phyloP scores from a whole-genome alignment of 495 filamentous ascomycete genomes.

The Barbatosphaeria neglecta region DNA sequence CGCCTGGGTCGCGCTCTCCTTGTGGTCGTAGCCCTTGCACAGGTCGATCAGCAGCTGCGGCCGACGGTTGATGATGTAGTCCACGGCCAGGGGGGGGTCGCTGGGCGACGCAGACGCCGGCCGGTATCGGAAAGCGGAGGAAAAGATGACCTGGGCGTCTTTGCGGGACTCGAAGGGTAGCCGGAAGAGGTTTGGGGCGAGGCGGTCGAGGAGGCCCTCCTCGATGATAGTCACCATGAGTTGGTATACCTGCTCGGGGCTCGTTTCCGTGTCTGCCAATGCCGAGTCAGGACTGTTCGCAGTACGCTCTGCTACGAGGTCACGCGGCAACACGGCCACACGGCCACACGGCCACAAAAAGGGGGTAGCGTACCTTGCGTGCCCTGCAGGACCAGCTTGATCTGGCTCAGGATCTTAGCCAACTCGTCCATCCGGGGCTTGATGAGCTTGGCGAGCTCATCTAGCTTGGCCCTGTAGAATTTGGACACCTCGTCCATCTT shows the following conservation, averaged over 20 bases:
- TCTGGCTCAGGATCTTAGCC: conserved; percentile 64
- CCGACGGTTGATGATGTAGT: conserved; percentile 70
- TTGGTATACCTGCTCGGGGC: conserved; percentile 72
- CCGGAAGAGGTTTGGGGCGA: conserved; percentile 65
- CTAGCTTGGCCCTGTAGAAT: background rate
- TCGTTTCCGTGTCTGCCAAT: conserved; percentile 69
- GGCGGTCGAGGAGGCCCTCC: conserved; percentile 74
- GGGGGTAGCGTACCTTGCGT: conserved; percentile 51
- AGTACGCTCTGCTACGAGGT: conserved; percentile 50
- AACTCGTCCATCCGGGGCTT: conserved; percentile 20
- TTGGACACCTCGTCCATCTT: background rate
- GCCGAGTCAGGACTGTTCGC: too few relatives aligned
- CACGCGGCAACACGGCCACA: background rate
- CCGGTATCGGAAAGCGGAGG: conserved; percentile 74
- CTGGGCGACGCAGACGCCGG: conserved; percentile 42
- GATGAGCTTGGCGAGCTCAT: background rate
- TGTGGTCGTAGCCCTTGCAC: conserved; percentile 78
- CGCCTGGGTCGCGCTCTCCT: conserved; percentile 86
- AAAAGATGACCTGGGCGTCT: conserved; percentile 82
- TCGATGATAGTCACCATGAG: conserved; percentile 70
- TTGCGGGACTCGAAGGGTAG: conserved; percentile 92
- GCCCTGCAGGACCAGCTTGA: conserved; percentile 75
- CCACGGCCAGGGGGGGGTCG: conserved; percentile 67
- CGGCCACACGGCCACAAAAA: background rate
- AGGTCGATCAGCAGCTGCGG: conserved; percentile 81